Base-by-base conservation (phyloP, 495 filamentous ascomycete genomes). In the Penicillium tannophilum region DNA sequence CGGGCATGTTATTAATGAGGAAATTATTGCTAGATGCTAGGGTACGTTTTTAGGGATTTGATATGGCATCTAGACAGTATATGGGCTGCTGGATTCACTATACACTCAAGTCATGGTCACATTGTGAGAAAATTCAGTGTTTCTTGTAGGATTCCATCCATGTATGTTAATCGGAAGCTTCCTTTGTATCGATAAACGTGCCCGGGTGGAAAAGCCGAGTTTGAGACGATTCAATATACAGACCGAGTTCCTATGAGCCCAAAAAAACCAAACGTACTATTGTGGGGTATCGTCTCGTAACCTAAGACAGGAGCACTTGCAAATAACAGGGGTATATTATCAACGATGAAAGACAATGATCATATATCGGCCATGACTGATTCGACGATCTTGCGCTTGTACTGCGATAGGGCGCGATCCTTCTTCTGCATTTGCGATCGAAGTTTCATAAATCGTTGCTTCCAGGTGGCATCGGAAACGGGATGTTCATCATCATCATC, bases 331-430 rank as follows among this genome's bases (percentile, higher is more conserved):
- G 24, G 48, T 53, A 42, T 44, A 51, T 39, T 36, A 54, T 46
- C 48, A 45, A 55, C 26, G 8, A 44, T 33, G 19, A 17, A 19
- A 17, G 12, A 1, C 11, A 26, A 42, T 31, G 19, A n/a, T 64
- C 61, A 80, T 41, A 80, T 71, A 47, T 80, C 77, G 48, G 76
- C 76, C 79, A 85, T 81, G 19, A 85, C 83, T 3, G 81, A 84
- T 62, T 85, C 80, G 7, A 85, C 63, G 17, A 85, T 82, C 54
- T 76, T 82, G 31, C 82, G 76, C 57, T 79, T 82, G 50, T 84
- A 78, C 26, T 75, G 67, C 5, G 73, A 78, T 52, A 82, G 56
- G 63, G 80, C 69, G 17, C 78, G 75, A 23, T 84, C 78, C 28
- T 76, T 81, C 62, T 79, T 80, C 54, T 77, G 74, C 70, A 82